Conservation (phyloP, 2,329 filamentous ascomycete species). For the Pseudocercospora ulei region DNA sequence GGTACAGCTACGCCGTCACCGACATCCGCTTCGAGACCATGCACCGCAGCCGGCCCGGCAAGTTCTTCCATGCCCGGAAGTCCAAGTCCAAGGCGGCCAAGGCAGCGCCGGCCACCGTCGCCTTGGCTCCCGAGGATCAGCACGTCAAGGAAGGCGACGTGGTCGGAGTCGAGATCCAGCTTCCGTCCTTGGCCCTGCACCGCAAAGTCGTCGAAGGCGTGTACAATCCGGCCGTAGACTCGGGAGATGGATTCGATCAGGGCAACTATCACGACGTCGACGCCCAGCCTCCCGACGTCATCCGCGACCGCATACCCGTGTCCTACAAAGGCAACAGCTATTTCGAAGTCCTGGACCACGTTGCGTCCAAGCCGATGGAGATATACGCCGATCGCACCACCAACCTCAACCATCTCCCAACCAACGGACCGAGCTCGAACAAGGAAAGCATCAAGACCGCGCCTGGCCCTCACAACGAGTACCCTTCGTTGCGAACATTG, state of each 20-base stretch:
- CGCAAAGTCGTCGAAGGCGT: slow-evolving; percentile 77
- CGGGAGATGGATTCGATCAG: slow-evolving; percentile 47
- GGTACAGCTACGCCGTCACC: slow-evolving; percentile 86
- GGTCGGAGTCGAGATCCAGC: slow-evolving; percentile 81
- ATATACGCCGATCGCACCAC: slow-evolving; percentile 46
- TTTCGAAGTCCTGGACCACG: slow-evolving; percentile 87
- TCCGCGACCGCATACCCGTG: slow-evolving; percentile 90
- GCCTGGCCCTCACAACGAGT: slow-evolving; percentile 62
- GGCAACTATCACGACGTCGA: slow-evolving; percentile 19
- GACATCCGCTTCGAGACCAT: slow-evolving; percentile 86
- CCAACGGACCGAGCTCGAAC: slow-evolving; percentile 30
- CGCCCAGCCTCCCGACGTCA: slow-evolving; percentile 59
- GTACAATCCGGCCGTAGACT: slow-evolving; percentile 77
- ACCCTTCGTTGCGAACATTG: slow-evolving; percentile 69
- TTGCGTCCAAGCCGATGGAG: slow-evolving; percentile 77
- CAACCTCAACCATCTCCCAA: slow-evolving; percentile 54
- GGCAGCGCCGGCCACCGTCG: slow-evolving; percentile 35
- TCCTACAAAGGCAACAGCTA: slow-evolving; percentile 88
- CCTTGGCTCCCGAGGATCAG: slow-evolving; percentile 46
- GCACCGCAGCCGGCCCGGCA: slow-evolving; percentile 84
- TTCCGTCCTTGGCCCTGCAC: slow-evolving; percentile 77
- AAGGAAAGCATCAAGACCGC: slow-evolving; percentile 45
- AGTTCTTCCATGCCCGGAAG: slow-evolving; percentile 52
- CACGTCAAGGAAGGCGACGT: slow-evolving; percentile 83
- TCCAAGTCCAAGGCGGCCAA: slow-evolving; percentile 33